Percentiles rank a stretch among this genome's conserved stretches.
Conservation (phyloP, 2,329 filamentous ascomycete species). For the Aspergillus ibericus region DNA sequence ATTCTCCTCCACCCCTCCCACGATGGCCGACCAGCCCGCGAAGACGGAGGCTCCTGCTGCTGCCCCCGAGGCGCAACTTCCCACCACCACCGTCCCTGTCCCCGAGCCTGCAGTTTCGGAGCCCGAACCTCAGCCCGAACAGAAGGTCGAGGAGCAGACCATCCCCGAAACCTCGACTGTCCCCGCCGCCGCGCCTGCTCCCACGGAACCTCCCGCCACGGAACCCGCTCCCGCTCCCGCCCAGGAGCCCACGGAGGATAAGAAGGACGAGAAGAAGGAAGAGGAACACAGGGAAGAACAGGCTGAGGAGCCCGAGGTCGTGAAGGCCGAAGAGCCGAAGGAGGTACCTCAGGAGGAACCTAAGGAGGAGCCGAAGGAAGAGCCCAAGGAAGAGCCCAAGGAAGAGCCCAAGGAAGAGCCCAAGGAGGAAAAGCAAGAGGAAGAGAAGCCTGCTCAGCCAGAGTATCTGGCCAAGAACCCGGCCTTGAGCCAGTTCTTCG, state of each 20-base stretch:
- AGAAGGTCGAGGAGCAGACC: background rate
- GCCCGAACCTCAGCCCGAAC: conserved; percentile 3
- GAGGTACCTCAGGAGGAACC: background rate
- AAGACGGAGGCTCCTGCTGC: conserved; percentile 3
- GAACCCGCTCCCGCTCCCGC: conserved; percentile 6
- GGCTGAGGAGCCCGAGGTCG: background rate
- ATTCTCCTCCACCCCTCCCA: background rate
- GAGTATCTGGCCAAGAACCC: conserved; percentile 39
- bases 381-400: background rate
- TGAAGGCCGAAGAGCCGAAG: background rate
- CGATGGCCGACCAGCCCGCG: conserved; percentile 14
- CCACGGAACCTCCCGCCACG: conserved; percentile 5
- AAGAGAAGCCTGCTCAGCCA: conserved; percentile 28
- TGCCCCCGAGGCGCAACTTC: conserved; percentile 8
- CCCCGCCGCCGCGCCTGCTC: conserved; percentile 7
- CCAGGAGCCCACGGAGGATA: background rate
- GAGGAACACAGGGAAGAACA: background rate
- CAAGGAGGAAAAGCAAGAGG: conserved; percentile 7
- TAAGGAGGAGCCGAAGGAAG: background rate
- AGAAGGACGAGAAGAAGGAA: background rate
- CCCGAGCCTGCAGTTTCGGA: background rate
- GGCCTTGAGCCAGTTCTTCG: conserved; percentile 58
- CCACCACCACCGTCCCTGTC: background rate
- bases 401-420: too few species aligned
- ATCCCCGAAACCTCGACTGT: background rate